Evolutionary conservation across 129 eudicot genomes (phyloP).

Genomic region (Flaveria bidentis): DNA sequence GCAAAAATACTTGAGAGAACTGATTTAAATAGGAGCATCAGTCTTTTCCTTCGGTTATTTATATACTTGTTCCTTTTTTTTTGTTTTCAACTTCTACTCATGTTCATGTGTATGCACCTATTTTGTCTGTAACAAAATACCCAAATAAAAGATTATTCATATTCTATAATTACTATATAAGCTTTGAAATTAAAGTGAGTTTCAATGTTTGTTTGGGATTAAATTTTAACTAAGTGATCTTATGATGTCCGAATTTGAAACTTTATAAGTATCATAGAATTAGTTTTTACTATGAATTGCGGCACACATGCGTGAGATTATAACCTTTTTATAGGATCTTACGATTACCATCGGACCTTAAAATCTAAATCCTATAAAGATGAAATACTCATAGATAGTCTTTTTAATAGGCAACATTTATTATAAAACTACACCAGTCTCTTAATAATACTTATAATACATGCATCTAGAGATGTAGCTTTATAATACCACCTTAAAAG

Average conservation of each 20-base stretch:
- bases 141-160: too few species aligned
- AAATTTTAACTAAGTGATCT: not conserved
- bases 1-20: too few species aligned
- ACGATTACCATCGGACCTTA: not conserved
- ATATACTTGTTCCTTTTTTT: too few species aligned
- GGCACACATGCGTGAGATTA: not conserved
- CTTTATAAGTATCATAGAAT: not conserved
- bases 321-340: not conserved
- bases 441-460: not conserved
- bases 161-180: too few species aligned
- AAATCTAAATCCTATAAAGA: not conserved
- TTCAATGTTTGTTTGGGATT: too few species aligned
- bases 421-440: not conserved
- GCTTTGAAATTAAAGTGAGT: too few species aligned
- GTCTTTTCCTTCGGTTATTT: too few species aligned
- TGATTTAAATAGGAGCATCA: too few species aligned
- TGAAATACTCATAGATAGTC: not conserved
- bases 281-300: not conserved
- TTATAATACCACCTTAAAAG: not conserved
- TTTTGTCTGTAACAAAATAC: too few species aligned
- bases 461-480: slow-evolving; percentile 9
- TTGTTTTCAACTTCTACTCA: too few species aligned
- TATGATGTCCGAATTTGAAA: not conserved
- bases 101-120: too few species aligned
- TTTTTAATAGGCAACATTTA: not conserved